Conservation (phyloP, 1,284 basidiomycete species). For the Ustilago crameri region DNA sequence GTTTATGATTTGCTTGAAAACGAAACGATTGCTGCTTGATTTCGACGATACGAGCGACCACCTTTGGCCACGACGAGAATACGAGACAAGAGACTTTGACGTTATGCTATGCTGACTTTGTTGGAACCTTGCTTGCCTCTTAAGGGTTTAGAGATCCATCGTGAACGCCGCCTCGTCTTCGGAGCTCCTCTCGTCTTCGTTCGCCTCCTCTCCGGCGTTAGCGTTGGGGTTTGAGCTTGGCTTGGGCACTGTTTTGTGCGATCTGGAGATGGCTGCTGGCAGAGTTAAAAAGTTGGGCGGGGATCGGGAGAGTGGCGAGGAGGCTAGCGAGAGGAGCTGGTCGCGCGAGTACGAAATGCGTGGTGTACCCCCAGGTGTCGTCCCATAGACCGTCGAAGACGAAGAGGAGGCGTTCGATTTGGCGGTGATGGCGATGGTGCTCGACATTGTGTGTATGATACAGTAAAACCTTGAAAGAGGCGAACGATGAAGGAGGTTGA, state of each 20-base stretch:
- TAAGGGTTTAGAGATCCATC: constrained; percentile 12
- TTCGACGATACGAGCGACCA: too few relatives aligned
- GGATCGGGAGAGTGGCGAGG: constrained; percentile 38
- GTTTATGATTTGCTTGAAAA: too few relatives aligned
- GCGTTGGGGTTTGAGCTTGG: not conserved
- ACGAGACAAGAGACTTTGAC: too few relatives aligned
- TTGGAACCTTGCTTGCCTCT: too few relatives aligned
- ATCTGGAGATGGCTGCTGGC: not conserved
- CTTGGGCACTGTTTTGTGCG: not conserved
- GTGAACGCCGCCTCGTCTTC: constrained; percentile 9
- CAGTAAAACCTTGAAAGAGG: too few relatives aligned
- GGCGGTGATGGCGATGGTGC: too few relatives aligned
- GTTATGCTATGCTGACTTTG: too few relatives aligned
- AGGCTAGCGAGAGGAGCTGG: constrained; percentile 51
- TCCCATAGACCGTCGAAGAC: constrained; percentile 50
- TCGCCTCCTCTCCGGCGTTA: not conserved
- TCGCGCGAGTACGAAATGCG: constrained; percentile 57
- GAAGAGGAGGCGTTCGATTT: too few relatives aligned
- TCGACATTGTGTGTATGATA: not conserved
- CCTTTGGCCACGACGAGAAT: too few relatives aligned
- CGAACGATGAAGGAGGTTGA: too few relatives aligned
- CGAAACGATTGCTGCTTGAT: too few relatives aligned
- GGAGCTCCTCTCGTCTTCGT: not conserved
- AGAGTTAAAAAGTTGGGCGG: constrained; percentile 21
- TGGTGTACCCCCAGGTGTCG: constrained; percentile 51